These are phyloP conservation scores for Nicotiana tomentosiformis DNA, from an alignment of 257 asterid species.

Conservation along the genomic window DNA sequence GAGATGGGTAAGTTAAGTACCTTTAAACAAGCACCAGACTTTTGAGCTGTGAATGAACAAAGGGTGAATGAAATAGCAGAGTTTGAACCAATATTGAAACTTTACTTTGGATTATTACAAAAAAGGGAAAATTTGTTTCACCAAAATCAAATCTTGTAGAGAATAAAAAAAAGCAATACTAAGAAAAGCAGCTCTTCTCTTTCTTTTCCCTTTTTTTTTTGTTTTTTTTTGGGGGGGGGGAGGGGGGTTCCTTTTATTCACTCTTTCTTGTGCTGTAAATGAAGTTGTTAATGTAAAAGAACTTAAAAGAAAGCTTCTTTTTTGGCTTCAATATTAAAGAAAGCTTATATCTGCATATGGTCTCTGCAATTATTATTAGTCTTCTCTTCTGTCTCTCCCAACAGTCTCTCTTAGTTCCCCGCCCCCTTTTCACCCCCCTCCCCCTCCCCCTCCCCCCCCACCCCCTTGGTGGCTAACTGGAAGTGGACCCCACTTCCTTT, in stretches of 20 bases:
- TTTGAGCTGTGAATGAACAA: background rate
- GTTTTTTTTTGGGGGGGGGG: background rate
- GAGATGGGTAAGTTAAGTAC: background rate
- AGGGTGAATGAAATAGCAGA: background rate
- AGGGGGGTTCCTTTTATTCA: background rate
- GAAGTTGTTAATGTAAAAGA: background rate
- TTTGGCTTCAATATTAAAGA: no score
- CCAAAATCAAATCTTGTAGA: background rate
- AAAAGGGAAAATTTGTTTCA: no score
- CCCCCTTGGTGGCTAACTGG: conserved; percentile 5
- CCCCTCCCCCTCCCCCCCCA: no score
- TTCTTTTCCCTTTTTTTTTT: background rate
- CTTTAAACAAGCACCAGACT: conserved; percentile 2
- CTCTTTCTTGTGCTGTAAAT: background rate
- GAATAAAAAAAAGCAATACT: background rate
- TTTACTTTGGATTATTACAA: background rate
- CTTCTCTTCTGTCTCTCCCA: background rate
- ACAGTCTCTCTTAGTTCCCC: background rate
- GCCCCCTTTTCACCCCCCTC: no score
- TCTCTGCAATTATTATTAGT: background rate
- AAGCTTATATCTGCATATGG: background rate
- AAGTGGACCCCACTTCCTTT: background rate
- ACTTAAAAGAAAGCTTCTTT: background rate
- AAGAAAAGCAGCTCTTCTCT: background rate
- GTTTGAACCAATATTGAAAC: background rate